Base-by-base conservation (phyloP, 129 eudicot genomes). In the Arctium minus region DNA sequence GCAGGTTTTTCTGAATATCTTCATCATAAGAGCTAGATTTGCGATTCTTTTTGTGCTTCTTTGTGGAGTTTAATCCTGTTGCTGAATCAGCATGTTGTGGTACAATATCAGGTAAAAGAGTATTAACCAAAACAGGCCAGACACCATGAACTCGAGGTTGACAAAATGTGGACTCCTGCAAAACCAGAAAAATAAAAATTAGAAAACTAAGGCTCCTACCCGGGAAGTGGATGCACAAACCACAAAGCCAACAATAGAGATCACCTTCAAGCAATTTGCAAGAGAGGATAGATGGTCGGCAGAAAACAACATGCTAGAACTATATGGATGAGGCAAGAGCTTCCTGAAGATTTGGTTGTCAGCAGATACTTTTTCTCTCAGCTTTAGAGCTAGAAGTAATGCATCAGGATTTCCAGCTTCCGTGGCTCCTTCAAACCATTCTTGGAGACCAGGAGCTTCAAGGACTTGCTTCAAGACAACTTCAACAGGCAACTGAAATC, bases 81-180 rank as follows among this genome's bases (percentile, higher is more conserved):
- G 92, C 82, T 27, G 88, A 70, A 70, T 91, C 94, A 29, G 75
- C 79, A 74, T 88, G 91, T 88, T 87, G 92, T 60, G 77, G 74
- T 68, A 74, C 82, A 86, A 37, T 29, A 65, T 90, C 97, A 22
- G 98, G 97, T 68, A 96, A 80, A 10, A 96, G 86, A 31, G 79
- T 74, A 80, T 85, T 91, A 40, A 93, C 87, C 81, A 93, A 74
- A 79, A 86, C 86, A 79, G 96, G 87, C 98, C 98, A 96, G 22
- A 96, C 86, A 84, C 97, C 87, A 80, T 96, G 99, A 56, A 96
- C 93, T 73, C 98, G 96, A 69, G 99, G 98, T 85, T 89, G 97
- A 87, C 97, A 96, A 85, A 93, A 96, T 64, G 99, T 92, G 10
- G 99, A 96, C 81, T 93, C 97, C 98, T 96, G 93, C 80, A 89